These are phyloP conservation scores for Emmonsiellopsis sp. DNA, from an alignment of 2,329 filamentous ascomycete species.

Conservation along the genomic window DNA sequence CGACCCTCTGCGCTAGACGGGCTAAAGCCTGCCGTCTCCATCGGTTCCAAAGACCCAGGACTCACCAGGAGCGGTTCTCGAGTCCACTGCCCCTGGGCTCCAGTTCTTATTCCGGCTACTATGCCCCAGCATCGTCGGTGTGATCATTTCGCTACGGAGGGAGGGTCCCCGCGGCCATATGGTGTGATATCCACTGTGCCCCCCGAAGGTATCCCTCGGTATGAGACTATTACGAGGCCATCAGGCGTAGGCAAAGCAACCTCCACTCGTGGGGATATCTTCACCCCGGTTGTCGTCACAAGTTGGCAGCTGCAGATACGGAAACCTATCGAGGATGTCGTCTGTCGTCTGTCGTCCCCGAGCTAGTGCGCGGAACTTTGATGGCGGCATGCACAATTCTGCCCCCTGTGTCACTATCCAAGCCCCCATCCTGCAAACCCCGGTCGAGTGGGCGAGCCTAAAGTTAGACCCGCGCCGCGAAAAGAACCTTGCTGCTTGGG, in stretches of 20 bases:
- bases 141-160: neutral
- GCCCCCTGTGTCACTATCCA: neutral
- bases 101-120: neutral
- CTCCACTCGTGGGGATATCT: neutral
- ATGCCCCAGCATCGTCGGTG: neutral
- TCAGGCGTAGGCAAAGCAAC: neutral
- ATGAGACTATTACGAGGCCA: too few relatives aligned
- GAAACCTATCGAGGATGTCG: neutral
- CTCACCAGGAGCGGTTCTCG: neutral
- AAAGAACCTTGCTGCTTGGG: neutral
- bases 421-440: neutral
- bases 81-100: neutral
- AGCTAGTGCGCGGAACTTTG: neutral
- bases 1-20: neutral
- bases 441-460: neutral
- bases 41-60: neutral
- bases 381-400: neutral
- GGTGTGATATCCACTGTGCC: neutral
- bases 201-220: too few relatives aligned
- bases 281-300: neutral
- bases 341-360: neutral
- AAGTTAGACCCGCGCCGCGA: neutral
- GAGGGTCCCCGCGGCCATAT: neutral
- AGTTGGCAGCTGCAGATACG: neutral
- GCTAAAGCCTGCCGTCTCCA: neutral